Evolutionary conservation across 2,329 filamentous ascomycete genomes (phyloP), one percentile per base, ranked within the genome.

Genomic region (Penicillium vulpinum): DNA sequence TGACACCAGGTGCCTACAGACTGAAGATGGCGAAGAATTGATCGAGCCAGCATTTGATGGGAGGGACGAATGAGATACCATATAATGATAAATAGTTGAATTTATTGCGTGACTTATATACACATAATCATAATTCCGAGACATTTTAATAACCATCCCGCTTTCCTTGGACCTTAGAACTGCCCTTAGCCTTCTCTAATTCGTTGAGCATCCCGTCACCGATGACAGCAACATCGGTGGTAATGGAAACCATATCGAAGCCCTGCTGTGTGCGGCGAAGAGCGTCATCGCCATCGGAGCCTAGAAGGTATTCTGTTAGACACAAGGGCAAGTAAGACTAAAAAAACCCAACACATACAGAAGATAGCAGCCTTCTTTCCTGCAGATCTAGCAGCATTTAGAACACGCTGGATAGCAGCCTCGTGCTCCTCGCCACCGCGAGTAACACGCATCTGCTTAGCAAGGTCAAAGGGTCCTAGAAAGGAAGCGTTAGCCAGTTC

Each of bases 351-450:
- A 24, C 33, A 67, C 66, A n/a, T 67, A 73, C 75, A 77, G 65
- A 77, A 77, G 29, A 77, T 77, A 43, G 74, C 75, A 26, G 73
- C 73, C 59, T 67, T 75, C 64, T 77, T 77, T 48, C 74, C 73
- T 4, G 70, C 67, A 2, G 63, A 63, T 54, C 71, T 67, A 21
- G 71, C 70, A 4, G 75, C 75, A 24, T 62, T 59, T 45, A 74
- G 51, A 39, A 72, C 70, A 10, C 70, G 69, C 43, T 73, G 66
- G 35, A 77, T 77, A 38, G 73, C 72, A 28, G 71, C 72, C 56
- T 76, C 74, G 58, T 76, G 75, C 62, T 76, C 73, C 33, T 70
- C 65, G 2, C 74, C 71, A 22, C 70, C 67, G 1, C 70, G 71
- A 21, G 61, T 59, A 9, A 74, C 69, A 7, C 73, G 71, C 62